A percentile compares a stretch with the other conserved stretches of the same genome.
Conservation (phyloP, 805 yeast species). For the Debaryomyces tyrocola region DNA sequence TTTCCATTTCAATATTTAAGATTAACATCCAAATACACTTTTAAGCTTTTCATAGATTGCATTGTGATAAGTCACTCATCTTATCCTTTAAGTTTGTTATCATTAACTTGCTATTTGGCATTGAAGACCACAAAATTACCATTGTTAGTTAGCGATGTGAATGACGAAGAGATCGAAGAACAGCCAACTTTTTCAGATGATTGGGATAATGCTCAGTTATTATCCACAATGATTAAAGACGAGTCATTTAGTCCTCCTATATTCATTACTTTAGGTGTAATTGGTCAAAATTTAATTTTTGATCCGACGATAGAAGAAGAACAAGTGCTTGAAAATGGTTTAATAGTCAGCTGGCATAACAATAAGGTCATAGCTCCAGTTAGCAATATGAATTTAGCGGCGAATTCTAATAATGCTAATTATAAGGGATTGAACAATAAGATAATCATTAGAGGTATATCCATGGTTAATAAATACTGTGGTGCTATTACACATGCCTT, state of each 20-base stretch:
- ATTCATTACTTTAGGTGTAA: conserved; percentile 70
- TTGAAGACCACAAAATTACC: conserved; percentile 78
- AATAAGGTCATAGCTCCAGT: conserved; percentile 74
- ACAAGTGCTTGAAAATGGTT: conserved; percentile 81
- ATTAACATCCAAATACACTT: conserved; percentile 73
- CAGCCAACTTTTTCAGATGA: conserved; percentile 91
- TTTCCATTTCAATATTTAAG: conserved; percentile 54
- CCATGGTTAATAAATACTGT: conserved; percentile 62
- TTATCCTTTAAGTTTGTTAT: conserved; percentile 76
- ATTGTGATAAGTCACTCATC: conserved; percentile 75
- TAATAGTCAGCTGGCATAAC: conserved; percentile 69
- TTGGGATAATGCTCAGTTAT: conserved; percentile 59
- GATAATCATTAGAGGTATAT: conserved; percentile 53
- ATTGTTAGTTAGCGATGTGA: conserved; percentile 62
- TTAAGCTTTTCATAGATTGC: conserved; percentile 76
- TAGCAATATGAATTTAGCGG: conserved; percentile 62
- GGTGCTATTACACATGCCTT: conserved; percentile 59
- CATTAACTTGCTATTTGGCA: conserved; percentile 81
- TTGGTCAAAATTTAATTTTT: conserved; percentile 65
- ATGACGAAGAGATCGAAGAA: conserved; percentile 76
- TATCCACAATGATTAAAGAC: conserved; percentile 36
- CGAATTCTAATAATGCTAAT: conserved; percentile 41
- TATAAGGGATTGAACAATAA: conserved; percentile 56
- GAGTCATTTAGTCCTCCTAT: conserved; percentile 65
- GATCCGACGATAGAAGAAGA: conserved; percentile 93